Evolutionary conservation across 352 stramenopile genomes (phyloP), one percentile per base, ranked within the genome.

Genomic region (Peronosclerospora sorghi): DNA sequence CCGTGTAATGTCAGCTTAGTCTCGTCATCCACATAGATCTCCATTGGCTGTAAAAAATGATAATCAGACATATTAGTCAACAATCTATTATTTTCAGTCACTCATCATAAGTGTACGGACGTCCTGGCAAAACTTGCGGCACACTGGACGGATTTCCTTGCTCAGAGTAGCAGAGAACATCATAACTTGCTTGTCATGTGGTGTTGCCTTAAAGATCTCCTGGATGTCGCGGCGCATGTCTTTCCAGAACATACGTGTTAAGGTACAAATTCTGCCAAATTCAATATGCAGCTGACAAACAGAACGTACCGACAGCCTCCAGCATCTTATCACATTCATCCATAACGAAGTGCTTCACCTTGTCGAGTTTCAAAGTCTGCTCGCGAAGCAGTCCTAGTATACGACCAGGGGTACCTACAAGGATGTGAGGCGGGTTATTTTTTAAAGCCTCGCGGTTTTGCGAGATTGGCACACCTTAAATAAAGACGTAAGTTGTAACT

Each of bases 291-390:
- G 36, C 29, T 35, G 14, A 13, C 14, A 13, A 8, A 18, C 2
- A 49, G 6, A 9, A 70, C 77, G 35, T 64, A 94, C 78, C 81
- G 46, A 99, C 86, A 18, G 90, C 93, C 51, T 98, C 96, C 37
- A 99, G 83, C 52, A 99, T 96, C 63, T 97, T 96, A 83, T 99
- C 97, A 75, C 96, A 99, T 72, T 99, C 97, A 65, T 99, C 97
- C 68, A 99, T 91, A 28, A 99, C 96, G 65, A 99, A 99, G 73
- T 98, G 94, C 72, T 99, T 98, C 51, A 99, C 84, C 62, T 98
- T 96, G 78, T 97, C 92, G 18, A 99, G 71, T 68, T 98, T 98
- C 45, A 99, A 68, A 37, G 81, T 94, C 73, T 98, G 98, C 61
- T 98, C 93, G 40, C 79, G 76, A 40, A 94, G 59, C 51, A 95